Base-by-base conservation (phyloP, 2,329 filamentous ascomycete genomes). In the Davidsoniella neocaledoniae region DNA sequence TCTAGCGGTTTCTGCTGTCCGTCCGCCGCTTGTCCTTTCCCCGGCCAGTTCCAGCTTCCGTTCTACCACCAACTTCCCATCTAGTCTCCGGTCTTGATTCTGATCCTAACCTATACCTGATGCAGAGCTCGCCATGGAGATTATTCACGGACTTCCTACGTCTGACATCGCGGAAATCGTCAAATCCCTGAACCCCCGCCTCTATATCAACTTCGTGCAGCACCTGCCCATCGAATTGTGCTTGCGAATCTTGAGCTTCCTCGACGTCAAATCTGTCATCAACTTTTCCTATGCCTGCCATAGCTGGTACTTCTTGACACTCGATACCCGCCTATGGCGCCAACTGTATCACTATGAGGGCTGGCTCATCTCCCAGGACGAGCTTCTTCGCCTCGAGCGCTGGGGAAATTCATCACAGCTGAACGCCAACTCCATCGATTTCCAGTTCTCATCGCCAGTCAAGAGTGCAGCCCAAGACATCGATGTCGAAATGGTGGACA, bases 151-250 rank as follows among this genome's bases (percentile, higher is more conserved):
- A 51, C 71, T 95, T 25, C 84, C 83, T 16, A 93, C 86, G 1
- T 83, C 83, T 5, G 77, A 80, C 49, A 80, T 95, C 53, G 80
- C 83, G 46, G 73, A 81, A 42, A 84, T 95, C 48, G 85, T 94
- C 43, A 77, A 88, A 49, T 76, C 81, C 55, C 68, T 94, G 16
- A 83, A 81, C 54, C 85, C 87, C 3, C 74, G 88, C 48, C 79
- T 96, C 2, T 88, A 95, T 64, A 90, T 95, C 66, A 86, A 98
- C 65, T 94, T 94, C 49, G 79, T 94, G 44, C 70, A 77, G 55
- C 79, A 86, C 58, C 76, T 98, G 0, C 91, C 91, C 0, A 79
- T 85, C 23, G 91, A 98, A 63, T 83, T 98, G 58, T 93, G 86
- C 54, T 79, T 91, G 42, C 83, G 93, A 59, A 82, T 96, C 42